Base-by-base conservation (phyloP, 2,329 filamentous ascomycete species). In the Chaetothyriales sp. region DNA sequence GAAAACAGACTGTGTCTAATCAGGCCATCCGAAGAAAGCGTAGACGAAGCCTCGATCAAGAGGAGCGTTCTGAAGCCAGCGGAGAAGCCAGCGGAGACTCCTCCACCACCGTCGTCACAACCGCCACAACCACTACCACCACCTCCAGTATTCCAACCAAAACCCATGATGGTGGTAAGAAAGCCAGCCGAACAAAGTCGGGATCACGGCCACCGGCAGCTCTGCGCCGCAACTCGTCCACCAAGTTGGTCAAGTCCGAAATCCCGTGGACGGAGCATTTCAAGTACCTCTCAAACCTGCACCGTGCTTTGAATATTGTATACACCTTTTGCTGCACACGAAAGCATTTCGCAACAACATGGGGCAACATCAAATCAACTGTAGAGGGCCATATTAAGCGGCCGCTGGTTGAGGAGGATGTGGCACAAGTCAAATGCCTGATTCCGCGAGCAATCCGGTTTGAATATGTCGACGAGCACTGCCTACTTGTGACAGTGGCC, bases 271-370 rank as follows among this genome's bases (percentile, higher is more conserved):
- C 89, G 0, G 74, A 78, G 1, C 72, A 76, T 45, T 86, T 96
- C 65, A 82, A 79, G 51, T 71, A 73, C 43, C 74, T 96, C 7
- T 80, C 83, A 22, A 81, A 82, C 64, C 84, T 82, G 0, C 85
- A 96, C 64, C 78, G 81, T 54, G 90, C 92, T 1, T 70, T 98
- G 53, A 98, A 95, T 60, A 70, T 96, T 1, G 87, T 96, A 0
- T 95, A 87, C 61, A 96, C 92, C 0, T 96, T 98, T 63, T 94
- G 87, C 69, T 92, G 82, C 63, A 90, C 90, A 1, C 81, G 92
- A 45, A 95, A 94, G 64, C 86, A 96, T 61, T 75, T 96, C 25
- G 81, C 86, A 0, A 96, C 92, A 0, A 95, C 90, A 0, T 87
- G 95, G 58, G 84, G 92, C 15, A 95, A 84, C 5, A 84, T 98